A percentile compares a stretch with the other conserved stretches of the same genome.
Evolutionary conservation across 257 asterid species (phyloP).

Genomic region (Phtheirospermum japonicum): DNA sequence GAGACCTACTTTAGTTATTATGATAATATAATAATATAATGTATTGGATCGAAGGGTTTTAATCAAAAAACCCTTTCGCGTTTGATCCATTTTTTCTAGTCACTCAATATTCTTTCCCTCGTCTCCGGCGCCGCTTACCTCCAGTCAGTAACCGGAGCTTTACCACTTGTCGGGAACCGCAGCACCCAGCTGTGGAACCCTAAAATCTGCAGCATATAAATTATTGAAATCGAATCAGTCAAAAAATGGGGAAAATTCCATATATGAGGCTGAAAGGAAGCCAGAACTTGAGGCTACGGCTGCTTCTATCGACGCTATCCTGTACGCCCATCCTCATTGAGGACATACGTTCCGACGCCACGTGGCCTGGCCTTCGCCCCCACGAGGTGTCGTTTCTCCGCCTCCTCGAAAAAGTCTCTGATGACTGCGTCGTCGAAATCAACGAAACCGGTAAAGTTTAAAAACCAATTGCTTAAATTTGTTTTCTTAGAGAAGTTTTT

Average conservation of each 20-base stretch:
- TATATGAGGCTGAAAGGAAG: slow-evolving; percentile 69
- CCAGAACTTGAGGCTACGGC: slow-evolving; percentile 70
- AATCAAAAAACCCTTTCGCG: slow-evolving; percentile 15
- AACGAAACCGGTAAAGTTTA: slow-evolving; percentile 64
- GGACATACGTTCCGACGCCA: slow-evolving; percentile 71
- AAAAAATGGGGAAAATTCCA: slow-evolving; percentile 48
- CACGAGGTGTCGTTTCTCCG: slow-evolving; percentile 79
- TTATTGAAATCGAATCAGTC: not conserved
- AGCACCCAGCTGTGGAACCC: not conserved
- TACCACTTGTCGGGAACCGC: not conserved
- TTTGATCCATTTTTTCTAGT: not conserved
- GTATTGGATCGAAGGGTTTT: slow-evolving; percentile 20
- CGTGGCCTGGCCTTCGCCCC: slow-evolving; percentile 73
- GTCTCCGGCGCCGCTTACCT: too few species aligned
- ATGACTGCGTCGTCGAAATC: slow-evolving; percentile 68
- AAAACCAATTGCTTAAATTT: not conserved
- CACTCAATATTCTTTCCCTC: too few species aligned
- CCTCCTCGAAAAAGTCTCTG: slow-evolving; percentile 68
- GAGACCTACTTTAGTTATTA: not conserved
- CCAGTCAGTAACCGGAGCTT: too few species aligned
- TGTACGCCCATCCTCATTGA: slow-evolving; percentile 67
- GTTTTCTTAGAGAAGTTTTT: not conserved
- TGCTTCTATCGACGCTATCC: slow-evolving; percentile 74
- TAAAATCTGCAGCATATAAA: not conserved
- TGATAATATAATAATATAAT: too few species aligned